Conservation (phyloP, 1,139 yeast species). For the Sugiyamaella xylanicola region DNA sequence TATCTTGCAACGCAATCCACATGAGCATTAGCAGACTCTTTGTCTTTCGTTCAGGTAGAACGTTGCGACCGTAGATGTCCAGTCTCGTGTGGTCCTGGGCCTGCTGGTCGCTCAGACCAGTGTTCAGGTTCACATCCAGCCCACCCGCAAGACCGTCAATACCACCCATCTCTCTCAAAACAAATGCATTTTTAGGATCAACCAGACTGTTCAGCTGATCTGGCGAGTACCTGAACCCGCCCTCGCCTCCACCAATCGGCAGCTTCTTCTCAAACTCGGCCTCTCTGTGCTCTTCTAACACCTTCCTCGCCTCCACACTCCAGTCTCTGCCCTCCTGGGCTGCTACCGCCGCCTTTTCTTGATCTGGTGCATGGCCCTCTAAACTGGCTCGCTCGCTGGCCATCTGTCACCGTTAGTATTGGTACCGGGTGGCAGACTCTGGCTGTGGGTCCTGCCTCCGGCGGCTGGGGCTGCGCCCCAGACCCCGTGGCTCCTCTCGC, state of each 20-base stretch:
- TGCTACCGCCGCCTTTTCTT: background rate
- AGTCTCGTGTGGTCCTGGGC: conserved; percentile 42
- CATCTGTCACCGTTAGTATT: background rate
- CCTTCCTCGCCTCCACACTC: conserved; percentile 15
- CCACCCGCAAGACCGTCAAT: conserved; percentile 37
- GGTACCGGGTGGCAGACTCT: background rate
- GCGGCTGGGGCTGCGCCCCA: conserved; percentile 5
- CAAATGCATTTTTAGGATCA: conserved; percentile 47
- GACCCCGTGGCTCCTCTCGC: background rate
- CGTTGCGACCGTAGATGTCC: conserved; percentile 63
- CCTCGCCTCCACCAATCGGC: background rate
- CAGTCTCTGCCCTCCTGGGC: conserved; percentile 7
- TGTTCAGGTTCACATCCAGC: conserved; percentile 38
- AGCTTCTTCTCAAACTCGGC: conserved; percentile 16
- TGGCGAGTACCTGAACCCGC: conserved; percentile 23
- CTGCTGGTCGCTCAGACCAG: conserved; percentile 38
- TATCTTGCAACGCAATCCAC: conserved; percentile 86
- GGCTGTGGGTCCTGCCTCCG: conserved; percentile 3
- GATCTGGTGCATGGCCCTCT: background rate
- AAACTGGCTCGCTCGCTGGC: background rate
- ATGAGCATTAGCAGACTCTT: conserved; percentile 70
- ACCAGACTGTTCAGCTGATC: conserved; percentile 43
- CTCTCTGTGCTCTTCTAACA: conserved; percentile 11
- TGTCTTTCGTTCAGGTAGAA: conserved; percentile 66
- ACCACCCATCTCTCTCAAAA: conserved; percentile 39